A percentile compares a stretch with the other conserved stretches of the same genome.
Conservation (phyloP, 768 basidiomycete species). For the Kwoniella pini region DNA sequence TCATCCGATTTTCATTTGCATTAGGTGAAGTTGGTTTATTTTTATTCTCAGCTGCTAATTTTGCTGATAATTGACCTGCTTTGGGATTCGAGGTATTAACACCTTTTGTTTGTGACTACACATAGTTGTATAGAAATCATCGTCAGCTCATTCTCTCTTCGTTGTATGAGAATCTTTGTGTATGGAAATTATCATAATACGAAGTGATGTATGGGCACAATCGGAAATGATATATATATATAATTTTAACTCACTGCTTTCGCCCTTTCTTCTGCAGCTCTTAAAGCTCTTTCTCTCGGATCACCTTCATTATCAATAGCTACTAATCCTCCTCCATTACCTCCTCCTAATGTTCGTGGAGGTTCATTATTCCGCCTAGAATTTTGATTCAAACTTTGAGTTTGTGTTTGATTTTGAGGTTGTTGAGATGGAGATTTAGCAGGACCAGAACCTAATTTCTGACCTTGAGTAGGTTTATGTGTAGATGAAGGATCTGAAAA, state of each 20-base stretch:
- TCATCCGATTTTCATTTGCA: conserved; percentile 36
- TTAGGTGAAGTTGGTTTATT: conserved; percentile 18
- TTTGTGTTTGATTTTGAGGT: not conserved
- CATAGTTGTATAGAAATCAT: not conserved
- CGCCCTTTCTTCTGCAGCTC: conserved; percentile 50
- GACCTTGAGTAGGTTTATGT: conserved; percentile 16
- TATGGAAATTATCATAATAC: no score
- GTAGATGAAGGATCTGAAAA: conserved; percentile 49
- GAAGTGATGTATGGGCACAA: no score
- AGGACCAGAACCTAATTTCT: conserved; percentile 45
- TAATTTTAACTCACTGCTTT: conserved; percentile 50
- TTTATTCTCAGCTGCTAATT: conserved; percentile 46
- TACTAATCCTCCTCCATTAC: not conserved
- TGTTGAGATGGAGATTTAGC: conserved; percentile 8
- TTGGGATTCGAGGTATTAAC: conserved; percentile 46
- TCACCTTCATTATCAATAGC: conserved; percentile 24
- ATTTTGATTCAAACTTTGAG: not conserved
- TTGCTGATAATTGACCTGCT: conserved; percentile 47
- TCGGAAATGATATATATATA: no score
- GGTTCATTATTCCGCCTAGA: conserved; percentile 14
- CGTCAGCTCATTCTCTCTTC: no score
- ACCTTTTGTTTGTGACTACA: conserved; percentile 40
- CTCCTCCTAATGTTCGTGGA: conserved; percentile 27
- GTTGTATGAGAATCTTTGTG: no score
- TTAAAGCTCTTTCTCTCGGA: conserved; percentile 45